Evolutionary conservation across 2,329 filamentous ascomycete genomes (phyloP).

Genomic region (Chrysosporium keratinophilum): DNA sequence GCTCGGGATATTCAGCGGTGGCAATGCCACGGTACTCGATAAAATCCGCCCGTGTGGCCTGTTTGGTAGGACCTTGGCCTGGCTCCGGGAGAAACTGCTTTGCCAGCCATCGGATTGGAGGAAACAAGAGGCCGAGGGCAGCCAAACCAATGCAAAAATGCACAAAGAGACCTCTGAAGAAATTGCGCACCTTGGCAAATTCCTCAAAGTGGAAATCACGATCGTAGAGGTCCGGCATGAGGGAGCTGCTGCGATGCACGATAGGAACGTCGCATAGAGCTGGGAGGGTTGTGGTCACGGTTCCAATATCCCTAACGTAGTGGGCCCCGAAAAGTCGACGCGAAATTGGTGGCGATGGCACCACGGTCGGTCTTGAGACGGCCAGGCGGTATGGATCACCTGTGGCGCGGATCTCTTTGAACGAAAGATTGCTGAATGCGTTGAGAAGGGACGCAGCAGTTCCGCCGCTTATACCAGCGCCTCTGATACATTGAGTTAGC

Average conservation of each 20-base stretch:
- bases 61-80: constrained; percentile 40
- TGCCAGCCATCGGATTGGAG: constrained; percentile 45
- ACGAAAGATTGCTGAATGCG: constrained; percentile 40
- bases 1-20: constrained; percentile 27
- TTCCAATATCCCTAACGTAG: constrained; percentile 47
- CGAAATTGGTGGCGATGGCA: constrained; percentile 20
- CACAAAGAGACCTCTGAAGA: constrained; percentile 39
- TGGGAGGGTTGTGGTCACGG: constrained; percentile 45
- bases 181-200: constrained; percentile 44
- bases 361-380: constrained; percentile 25
- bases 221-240: constrained; percentile 50
- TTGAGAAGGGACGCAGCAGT: constrained; percentile 58
- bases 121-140: constrained; percentile 39
- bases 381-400: constrained; percentile 42
- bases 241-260: constrained; percentile 50
- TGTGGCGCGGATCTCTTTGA: constrained; percentile 37
- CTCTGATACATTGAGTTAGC: constrained; percentile 15
- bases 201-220: constrained; percentile 48
- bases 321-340: constrained; percentile 42
- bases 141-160: constrained; percentile 41
- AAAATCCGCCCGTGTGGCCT: constrained; percentile 32
- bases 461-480: constrained; percentile 44
- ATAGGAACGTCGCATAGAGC: constrained; percentile 46
- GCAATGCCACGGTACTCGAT: constrained; percentile 39
- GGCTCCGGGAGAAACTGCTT: constrained; percentile 41